Evolutionary conservation across 306 rosid species (phyloP), one percentile per base, ranked within the genome.

Genomic region (Astragalus membranaceus): DNA sequence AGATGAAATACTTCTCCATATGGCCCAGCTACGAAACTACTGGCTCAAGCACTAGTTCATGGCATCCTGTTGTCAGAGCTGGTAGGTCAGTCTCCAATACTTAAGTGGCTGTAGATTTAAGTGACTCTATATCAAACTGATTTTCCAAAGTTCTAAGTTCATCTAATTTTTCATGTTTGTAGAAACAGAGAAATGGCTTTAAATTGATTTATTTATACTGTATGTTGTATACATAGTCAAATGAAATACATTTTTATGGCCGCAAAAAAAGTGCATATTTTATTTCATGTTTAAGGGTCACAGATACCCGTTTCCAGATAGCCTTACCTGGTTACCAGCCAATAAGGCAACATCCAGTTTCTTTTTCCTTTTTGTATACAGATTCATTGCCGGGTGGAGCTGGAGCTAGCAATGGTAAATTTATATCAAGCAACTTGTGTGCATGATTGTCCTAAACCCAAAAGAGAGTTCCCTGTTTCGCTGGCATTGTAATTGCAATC

Each of bases 21-120:
- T 95, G 87, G 95, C 97, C 47, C 99, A 91, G 85, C 87, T 95
- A 26, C 85, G 99, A 43, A 91, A 87, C 75, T 95, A 95, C 84
- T 95, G 99, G 99, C 96, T 95, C 81, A 87, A 95, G 85, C 92
- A 95, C 85, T 89, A 85, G 79, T 43, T 41, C 16, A 9, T 6
- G 75, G 14, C 78, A 63, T 57, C 29, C 12, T 23, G 41, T 59
- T 43, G 13, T 30, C 15, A 42, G 23, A 33, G 41, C 70, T 6
- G 79, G 71, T 71, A 33, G 4, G 47, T 65, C 59, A 20, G 37
- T 35, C 42, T 14, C 14, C 55, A 69, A 59, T 68, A 14, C 41
- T 55, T 35, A 6, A 61, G 67, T 75, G 70, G 6, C 52, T 64
- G 56, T 66, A 41, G 37, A 29, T 64, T 7, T 35, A 43, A 76